Evolutionary conservation across 495 filamentous ascomycete genomes (phyloP), one percentile per base, ranked within the genome.

Genomic region (Wilcoxina mikolae): DNA sequence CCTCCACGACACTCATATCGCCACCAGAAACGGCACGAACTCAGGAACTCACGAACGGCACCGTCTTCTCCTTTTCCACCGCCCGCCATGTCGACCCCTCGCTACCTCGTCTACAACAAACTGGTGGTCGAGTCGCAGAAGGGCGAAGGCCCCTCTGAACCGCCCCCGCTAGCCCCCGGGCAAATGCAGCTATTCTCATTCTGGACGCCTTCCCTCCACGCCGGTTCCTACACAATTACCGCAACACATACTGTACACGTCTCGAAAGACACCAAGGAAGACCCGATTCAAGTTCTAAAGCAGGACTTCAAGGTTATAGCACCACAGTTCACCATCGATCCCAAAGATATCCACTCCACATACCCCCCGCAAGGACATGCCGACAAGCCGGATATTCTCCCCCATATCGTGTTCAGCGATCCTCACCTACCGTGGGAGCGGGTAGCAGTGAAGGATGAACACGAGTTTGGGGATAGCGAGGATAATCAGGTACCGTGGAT

Each of bases 341-440:
- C 54, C 0, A 58, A 60, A 0, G n/a, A n/a, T 0, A 56, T 76
- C 12, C 29, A 75, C 56, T 62, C 53, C 0, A 15, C 49, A 3
- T 76, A 75, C 58, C 75, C 75, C 0, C 68, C 70, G 0, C 54
- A 60, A 2, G 75, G 72, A 10, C 60, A 69, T 27, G 25, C 49
- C 3, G 75, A 70, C 20, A 42, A 57, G 3, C 55, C 44, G 3
- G 25, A 59, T 20, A 69, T 69, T 0, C 60, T 76, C 4, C 74
- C 74, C 0, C 76, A 78, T 54, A 58, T 78, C 0, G 71, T 76
- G 0, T 60, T 78, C 24, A 72, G 61, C n/a, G 72, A 76, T 52
- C 67, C 71, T 0, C 66, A 72, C 35, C 43, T 75, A 0, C 76
- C 75, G 0, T 77, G 75, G 76, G 70, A 74, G 47, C 58, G 66